These are phyloP conservation scores for Mortierella sp. DNA, from an alignment of 371 early-diverging fungal species.

Conservation along the genomic window DNA sequence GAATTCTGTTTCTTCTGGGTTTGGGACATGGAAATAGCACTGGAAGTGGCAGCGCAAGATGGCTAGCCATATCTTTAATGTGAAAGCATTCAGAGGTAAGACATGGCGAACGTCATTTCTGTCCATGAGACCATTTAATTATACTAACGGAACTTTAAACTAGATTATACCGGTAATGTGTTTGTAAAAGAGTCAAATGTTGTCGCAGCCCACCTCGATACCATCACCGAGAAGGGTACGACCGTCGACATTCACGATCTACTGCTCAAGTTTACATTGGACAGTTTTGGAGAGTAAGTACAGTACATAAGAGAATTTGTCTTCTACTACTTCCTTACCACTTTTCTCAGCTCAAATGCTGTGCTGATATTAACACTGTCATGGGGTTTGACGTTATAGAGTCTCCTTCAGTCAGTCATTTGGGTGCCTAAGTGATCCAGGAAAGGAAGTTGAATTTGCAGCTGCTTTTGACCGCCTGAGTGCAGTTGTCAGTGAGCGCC, in stretches of 20 bases:
- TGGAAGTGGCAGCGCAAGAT: constrained; percentile 80
- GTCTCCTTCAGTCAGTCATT: constrained; percentile 53
- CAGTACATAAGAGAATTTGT: neutral
- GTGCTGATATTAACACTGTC: too few species aligned
- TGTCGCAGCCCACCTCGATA: constrained; percentile 55
- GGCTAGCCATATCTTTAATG: constrained; percentile 79
- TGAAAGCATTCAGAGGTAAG: constrained; percentile 78
- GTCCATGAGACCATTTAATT: neutral
- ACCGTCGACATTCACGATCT: constrained; percentile 70
- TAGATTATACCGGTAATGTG: constrained; percentile 55
- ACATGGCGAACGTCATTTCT: neutral
- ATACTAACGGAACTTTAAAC: neutral
- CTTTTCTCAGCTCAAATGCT: too few species aligned
- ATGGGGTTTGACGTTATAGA: constrained; percentile 11
- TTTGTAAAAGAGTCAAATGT: constrained; percentile 63
- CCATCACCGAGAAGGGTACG: constrained; percentile 52
- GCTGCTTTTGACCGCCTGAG: constrained; percentile 53
- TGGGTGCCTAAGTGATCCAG: constrained; percentile 45
- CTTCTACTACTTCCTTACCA: too few species aligned
- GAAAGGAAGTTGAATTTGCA: constrained; percentile 49
- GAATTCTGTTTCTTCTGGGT: neutral
- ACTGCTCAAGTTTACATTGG: constrained; percentile 72
- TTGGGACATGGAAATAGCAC: constrained; percentile 17
- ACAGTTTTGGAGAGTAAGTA: constrained; percentile 70
- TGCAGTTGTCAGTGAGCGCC: constrained; percentile 38